Base-by-base conservation (phyloP, 1,139 yeast genomes). In the Geotrichum australiense region DNA sequence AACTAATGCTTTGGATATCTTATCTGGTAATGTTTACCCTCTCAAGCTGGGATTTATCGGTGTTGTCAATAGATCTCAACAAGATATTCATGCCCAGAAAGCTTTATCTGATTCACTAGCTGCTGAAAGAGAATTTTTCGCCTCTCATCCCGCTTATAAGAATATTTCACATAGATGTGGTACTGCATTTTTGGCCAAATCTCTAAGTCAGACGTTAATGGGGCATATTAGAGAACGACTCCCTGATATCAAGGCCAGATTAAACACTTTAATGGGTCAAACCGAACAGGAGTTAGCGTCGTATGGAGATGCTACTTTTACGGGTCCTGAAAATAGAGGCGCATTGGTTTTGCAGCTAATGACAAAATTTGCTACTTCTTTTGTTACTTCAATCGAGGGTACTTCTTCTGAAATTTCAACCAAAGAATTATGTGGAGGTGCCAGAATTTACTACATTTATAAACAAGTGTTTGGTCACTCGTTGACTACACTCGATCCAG, bases 381-480 rank as follows among this genome's bases (percentile, higher is more conserved):
- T 93, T 56, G 79, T 86, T 33, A 78, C 85, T 41, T 84, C 96
- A 2, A 89, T 93, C 50, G 98, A 93, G 53, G 99, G 99, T 52
- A 86, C 93, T 6, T 73, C 94, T 1, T 68, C 84, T 44, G 91
- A 86, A 47, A 73, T 86, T 35, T 80, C 91, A 41, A 85, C 96
- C 28, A 91, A 87, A 59, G 98, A 93, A 61, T 73, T 93, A 45
- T 87, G 97, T 59, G 99, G 98, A 42, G 99, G 99, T 53, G 99
- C 99, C 5, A 72, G 97, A 57, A 85, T 93, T 43, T 93, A 91
- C 61, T 84, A 83, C 61, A 86, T 93, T 49, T 93, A 85, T 65
- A 85, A 89, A 60, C 94, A 86, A 54, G 86, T 91, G 4, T 85
- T 82, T 63, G 96, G 96, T 3, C 73, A 78, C 34, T 80, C 86